A percentile compares a stretch with the other conserved stretches of the same genome.
phyloP scores from a whole-genome alignment of 495 filamentous ascomycete genomes.

The Aeminium ludgeri region DNA sequence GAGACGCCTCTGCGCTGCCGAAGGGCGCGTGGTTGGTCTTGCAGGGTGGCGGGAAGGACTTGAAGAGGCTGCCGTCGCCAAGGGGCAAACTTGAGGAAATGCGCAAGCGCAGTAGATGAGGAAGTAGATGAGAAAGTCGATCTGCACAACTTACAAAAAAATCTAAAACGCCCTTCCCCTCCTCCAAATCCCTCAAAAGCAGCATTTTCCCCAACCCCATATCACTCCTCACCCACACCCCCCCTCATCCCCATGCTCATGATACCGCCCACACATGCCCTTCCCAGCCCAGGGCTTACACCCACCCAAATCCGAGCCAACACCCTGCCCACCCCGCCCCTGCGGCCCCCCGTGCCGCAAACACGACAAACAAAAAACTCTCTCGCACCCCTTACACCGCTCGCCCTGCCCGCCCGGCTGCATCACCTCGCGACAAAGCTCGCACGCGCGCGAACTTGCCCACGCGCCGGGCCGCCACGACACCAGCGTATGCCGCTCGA shows the following conservation, averaged over 20 bases:
- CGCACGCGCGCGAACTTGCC: slow-evolving; percentile 18
- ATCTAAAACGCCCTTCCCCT: no score
- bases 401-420: slow-evolving; percentile 14
- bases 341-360: slow-evolving; percentile 10
- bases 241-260: slow-evolving; percentile 27
- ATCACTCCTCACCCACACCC: slow-evolving; percentile 13
- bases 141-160: no score
- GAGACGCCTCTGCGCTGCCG: no score
- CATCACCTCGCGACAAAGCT: slow-evolving; percentile 19
- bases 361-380: slow-evolving; percentile 22
- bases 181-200: no score
- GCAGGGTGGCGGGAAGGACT: no score
- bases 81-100: no score
- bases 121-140: no score
- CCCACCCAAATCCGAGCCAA: slow-evolving; percentile 12
- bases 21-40: no score
- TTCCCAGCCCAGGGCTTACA: slow-evolving; percentile 26
- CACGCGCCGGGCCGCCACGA: slow-evolving; percentile 17
- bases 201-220: slow-evolving; percentile 2
- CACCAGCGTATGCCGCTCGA: slow-evolving; percentile 19
- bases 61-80: no score
- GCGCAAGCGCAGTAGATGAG: no score
- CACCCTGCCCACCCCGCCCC: slow-evolving; percentile 9
- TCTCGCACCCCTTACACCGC: slow-evolving; percentile 19
- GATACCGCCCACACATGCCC: slow-evolving; percentile 23